Percentiles rank a stretch among this genome's conserved stretches.
phyloP scores from a whole-genome alignment of 2,329 filamentous ascomycete genomes.

The Aspergillus sp. region DNA sequence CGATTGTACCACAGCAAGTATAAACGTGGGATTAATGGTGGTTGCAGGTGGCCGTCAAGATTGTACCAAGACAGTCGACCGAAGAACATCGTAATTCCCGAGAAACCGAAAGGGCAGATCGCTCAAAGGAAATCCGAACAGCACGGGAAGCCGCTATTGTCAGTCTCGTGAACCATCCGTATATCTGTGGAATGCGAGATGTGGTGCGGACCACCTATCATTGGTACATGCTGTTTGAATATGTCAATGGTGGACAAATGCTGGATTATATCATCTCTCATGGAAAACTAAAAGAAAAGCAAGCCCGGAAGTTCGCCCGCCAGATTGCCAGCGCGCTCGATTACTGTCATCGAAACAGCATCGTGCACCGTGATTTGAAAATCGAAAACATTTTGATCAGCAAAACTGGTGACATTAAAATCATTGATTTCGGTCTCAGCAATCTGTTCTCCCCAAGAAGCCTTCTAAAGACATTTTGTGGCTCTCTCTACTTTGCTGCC shows the following conservation, averaged over 20 bases:
- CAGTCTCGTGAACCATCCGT: slow-evolving; percentile 86
- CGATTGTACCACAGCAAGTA: background rate
- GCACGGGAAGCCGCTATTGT: slow-evolving; percentile 95
- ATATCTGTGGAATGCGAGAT: slow-evolving; percentile 93
- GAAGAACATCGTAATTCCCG: slow-evolving; percentile 71
- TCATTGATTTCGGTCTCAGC: slow-evolving; percentile 96
- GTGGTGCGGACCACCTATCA: slow-evolving; percentile 95
- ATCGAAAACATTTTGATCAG: slow-evolving; percentile 99
- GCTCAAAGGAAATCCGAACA: slow-evolving; percentile 93
- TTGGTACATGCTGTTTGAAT: slow-evolving; percentile 99
- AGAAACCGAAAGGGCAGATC: slow-evolving; percentile 84
- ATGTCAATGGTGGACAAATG: slow-evolving; percentile 98
- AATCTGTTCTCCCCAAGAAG: slow-evolving; percentile 85
- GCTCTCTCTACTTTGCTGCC: slow-evolving; percentile 94
- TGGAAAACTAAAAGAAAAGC: slow-evolving; percentile 95
- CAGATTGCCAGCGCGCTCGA: slow-evolving; percentile 96
- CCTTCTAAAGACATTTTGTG: slow-evolving; percentile 93
- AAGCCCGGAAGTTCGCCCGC: slow-evolving; percentile 92
- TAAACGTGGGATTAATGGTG: slow-evolving; percentile 3
- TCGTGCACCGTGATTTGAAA: slow-evolving; percentile 94
- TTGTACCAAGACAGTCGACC: slow-evolving; percentile 83
- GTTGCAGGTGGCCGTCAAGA: slow-evolving; percentile 85
- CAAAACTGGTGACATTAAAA: slow-evolving; percentile 98
- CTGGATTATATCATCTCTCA: slow-evolving; percentile 99
- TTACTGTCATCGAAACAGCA: slow-evolving; percentile 97